Evolutionary conservation across 2,329 filamentous ascomycete species (phyloP), one percentile per base, ranked within the genome.

Genomic region (Cladosporium oxysporum): DNA sequence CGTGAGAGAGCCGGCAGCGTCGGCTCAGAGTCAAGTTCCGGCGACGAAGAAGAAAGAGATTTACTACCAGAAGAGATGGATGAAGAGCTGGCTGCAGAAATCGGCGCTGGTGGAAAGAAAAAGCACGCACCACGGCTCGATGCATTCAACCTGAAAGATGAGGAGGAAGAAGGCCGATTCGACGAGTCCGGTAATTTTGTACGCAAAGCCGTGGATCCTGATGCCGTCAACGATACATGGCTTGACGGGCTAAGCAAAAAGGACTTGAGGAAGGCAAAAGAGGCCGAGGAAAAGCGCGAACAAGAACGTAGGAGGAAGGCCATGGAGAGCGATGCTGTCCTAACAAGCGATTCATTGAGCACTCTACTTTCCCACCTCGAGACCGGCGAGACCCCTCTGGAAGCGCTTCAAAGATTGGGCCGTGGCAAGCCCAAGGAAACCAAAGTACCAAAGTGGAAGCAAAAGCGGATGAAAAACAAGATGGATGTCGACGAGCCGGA

Each of bases 51-150:
- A 69, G 83, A 84, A 68, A 80, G 87, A 57, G 93, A 91, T 31
- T 88, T 88, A 58, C 79, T 91, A 37, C 72, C 73, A 0, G 71
- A 72, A 41, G 92, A 78, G 35, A 76, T 79, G 66, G 77, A 91
- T 69, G 88, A 91, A 67, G 91, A 88, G 21, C 76, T 97, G 18
- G 95, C 97, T 71, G 90, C 93, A 64, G 95, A 99, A 77, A 83
- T 99, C 6, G 95, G 95, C 1, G 90, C 92, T 1, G 95, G 95
- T 16, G 91, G 91, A 1, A 90, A 96, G 72, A 98, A 97, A 81
- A 91, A 89, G 73, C 92, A 97, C 77, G 95, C 95, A 1, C 95
- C 95, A 1, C 92, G 95, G 76, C 85, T 99, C 6, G 95, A 98
- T 77, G 94, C 94, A 2, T 99, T 99, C 84, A 98, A 99, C 75